Evolutionary conservation across 2,329 filamentous ascomycete species (phyloP).

Genomic region (Coccinonectria pachysandricola): DNA sequence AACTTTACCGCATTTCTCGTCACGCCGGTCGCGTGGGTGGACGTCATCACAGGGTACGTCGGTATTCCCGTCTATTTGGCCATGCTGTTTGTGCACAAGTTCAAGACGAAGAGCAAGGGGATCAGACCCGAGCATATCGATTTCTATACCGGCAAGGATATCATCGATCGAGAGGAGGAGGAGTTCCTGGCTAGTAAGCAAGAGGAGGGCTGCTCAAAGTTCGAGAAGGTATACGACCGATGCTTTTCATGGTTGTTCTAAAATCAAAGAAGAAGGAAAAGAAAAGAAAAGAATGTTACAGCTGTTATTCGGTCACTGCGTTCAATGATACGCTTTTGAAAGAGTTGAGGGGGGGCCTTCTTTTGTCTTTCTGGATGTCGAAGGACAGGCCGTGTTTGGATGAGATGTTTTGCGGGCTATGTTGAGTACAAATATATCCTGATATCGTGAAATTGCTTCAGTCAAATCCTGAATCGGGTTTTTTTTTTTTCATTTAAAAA

Average conservation of each 20-base stretch:
- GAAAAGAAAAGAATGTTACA: no score
- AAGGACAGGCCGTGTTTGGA: no score
- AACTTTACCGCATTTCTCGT: conserved; percentile 58
- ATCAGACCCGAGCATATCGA: conserved; percentile 49
- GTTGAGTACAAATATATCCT: no score
- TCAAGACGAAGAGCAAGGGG: conserved; percentile 38
- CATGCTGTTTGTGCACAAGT: conserved; percentile 57
- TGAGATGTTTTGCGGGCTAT: no score
- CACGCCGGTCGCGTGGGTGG: conserved; percentile 35
- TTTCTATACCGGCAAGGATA: conserved; percentile 59
- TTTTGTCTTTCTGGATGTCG: no score
- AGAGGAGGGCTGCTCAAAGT: conserved; percentile 10
- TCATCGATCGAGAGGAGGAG: conserved; percentile 60
- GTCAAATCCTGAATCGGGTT: no score
- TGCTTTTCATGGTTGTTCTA: conserved; percentile 26
- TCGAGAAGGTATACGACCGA: conserved; percentile 20
- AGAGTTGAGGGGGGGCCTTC: no score
- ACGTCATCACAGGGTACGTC: conserved; percentile 52
- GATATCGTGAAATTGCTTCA: no score
- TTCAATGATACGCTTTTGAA: no score
- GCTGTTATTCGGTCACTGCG: no score
- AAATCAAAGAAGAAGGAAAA: no score
- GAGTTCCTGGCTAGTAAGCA: conserved; percentile 43
- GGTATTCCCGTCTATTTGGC: conserved; percentile 33
- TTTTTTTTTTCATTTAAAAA: no score